phyloP scores from a whole-genome alignment of 164 flowering plant genomes.

The Tinospora cordifolia region DNA sequence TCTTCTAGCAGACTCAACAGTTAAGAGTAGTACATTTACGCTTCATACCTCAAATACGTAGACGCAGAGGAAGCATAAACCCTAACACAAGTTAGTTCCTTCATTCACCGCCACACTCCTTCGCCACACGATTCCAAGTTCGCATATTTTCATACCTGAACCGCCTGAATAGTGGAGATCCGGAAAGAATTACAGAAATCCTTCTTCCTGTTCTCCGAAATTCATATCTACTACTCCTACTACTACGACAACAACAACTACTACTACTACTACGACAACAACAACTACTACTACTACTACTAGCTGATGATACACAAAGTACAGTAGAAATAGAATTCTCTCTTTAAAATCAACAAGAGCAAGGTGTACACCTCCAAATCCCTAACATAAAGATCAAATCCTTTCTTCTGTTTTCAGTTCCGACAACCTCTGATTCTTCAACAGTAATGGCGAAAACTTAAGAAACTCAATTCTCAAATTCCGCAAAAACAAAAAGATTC shows the following conservation, averaged over 20 bases:
- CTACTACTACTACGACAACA: too few relatives aligned
- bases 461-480: neutral
- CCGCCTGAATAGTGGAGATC: neutral
- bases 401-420: neutral
- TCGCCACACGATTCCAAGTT: neutral
- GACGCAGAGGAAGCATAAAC: too few relatives aligned
- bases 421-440: neutral
- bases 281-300: neutral
- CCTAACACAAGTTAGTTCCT: too few relatives aligned
- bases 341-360: neutral
- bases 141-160: neutral
- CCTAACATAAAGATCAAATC: too few relatives aligned
- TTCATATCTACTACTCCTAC: neutral
- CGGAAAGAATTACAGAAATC: neutral
- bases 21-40: constrained; percentile 2
- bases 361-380: neutral
- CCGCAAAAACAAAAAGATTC: neutral
- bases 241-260: neutral
- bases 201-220: neutral
- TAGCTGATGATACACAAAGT: too few relatives aligned
- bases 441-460: neutral
- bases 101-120: neutral
- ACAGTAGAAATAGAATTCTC: neutral
- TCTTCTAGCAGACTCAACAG: neutral
- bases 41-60: neutral